A percentile compares a stretch with the other conserved stretches of the same genome.
These are phyloP conservation scores for Centella asiatica DNA, from an alignment of 129 eudicot species.

Conservation along the genomic window DNA sequence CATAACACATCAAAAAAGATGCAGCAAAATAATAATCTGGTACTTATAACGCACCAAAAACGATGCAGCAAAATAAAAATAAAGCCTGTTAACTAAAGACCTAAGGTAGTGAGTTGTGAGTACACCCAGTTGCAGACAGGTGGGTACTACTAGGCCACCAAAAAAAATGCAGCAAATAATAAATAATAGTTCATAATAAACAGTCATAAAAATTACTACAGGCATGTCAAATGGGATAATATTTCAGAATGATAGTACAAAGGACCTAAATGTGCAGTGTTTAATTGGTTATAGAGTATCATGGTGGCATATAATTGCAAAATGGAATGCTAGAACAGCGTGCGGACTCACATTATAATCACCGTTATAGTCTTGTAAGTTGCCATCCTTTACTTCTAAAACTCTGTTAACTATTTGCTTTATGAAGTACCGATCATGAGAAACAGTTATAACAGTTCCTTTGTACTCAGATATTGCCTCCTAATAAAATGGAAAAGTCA, in stretches of 20 bases:
- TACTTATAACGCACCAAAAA: too few relatives aligned
- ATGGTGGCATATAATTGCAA: conserved; percentile 1
- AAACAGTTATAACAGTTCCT: conserved; percentile 91
- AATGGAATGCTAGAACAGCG: conserved; percentile 14
- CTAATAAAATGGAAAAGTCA: conserved; percentile 23
- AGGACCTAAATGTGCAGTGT: not conserved
- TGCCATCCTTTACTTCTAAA: conserved; percentile 83
- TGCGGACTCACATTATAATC: conserved; percentile 76
- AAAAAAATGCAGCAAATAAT: too few relatives aligned
- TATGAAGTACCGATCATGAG: conserved; percentile 94
- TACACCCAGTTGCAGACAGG: too few relatives aligned
- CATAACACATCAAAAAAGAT: too few relatives aligned
- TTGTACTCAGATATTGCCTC: conserved; percentile 86
- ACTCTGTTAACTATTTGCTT: conserved; percentile 87
- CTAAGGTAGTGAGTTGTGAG: too few relatives aligned
- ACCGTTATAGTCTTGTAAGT: conserved; percentile 71
- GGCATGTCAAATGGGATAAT: not conserved
- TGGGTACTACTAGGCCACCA: too few relatives aligned
- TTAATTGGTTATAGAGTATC: not conserved
- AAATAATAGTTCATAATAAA: too few relatives aligned
- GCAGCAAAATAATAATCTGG: too few relatives aligned
- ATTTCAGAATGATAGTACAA: too few relatives aligned
- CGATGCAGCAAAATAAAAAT: too few relatives aligned
- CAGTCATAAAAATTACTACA: not conserved
- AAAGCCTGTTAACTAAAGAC: too few relatives aligned